Percentiles rank a stretch among this genome's conserved stretches.
phyloP scores from a whole-genome alignment of 371 early-diverging fungal genomes.

The Syncephalis fuscata region DNA sequence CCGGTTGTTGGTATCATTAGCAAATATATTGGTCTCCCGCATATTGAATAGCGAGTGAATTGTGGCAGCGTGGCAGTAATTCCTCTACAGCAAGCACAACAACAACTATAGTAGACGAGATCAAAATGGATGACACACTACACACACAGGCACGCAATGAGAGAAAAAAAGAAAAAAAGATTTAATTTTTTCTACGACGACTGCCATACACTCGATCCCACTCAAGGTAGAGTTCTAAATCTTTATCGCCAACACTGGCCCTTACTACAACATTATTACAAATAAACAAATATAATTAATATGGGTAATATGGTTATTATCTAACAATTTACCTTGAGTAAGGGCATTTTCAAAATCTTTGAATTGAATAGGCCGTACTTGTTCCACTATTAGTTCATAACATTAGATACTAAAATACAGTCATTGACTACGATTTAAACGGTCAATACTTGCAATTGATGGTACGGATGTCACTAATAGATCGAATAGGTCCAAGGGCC shows the following conservation, averaged over 20 bases:
- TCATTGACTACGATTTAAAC: not conserved
- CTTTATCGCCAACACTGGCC: conserved; percentile 67
- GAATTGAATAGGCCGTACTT: conserved; percentile 50
- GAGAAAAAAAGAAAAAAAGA: no score
- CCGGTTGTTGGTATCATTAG: no score
- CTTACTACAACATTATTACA: conserved; percentile 18
- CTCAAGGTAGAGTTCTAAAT: conserved; percentile 51
- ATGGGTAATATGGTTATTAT: conserved; percentile 8
- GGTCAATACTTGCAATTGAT: conserved; percentile 7
- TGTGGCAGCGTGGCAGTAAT: no score
- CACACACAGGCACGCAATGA: no score
- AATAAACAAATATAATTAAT: not conserved
- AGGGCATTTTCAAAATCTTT: conserved; percentile 64
- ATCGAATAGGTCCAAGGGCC: conserved; percentile 49
- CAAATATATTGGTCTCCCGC: no score
- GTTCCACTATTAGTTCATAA: conserved; percentile 15
- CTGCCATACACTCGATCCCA: conserved; percentile 38
- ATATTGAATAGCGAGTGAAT: no score
- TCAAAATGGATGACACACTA: no score
- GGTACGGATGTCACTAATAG: conserved; percentile 31
- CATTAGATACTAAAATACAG: not conserved
- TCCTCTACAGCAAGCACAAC: no score
- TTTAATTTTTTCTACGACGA: no score
- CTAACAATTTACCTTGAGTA: conserved; percentile 31
- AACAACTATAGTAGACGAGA: no score